Conservation (phyloP, 2,329 filamentous ascomycete species). For the Trichoderma sp. region DNA sequence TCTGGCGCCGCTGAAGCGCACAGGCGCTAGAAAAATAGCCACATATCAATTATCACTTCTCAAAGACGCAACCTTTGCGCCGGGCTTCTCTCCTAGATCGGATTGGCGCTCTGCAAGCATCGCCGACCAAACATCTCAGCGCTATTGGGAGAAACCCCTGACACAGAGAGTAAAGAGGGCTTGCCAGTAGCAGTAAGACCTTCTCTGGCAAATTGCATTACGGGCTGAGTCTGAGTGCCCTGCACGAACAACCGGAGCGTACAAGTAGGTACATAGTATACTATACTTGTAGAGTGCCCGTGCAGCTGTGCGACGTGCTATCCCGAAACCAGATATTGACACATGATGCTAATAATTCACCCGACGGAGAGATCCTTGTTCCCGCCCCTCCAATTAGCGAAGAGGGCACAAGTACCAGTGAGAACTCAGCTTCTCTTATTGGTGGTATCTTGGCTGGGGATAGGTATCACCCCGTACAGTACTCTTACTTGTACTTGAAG, state of each 20-base stretch:
- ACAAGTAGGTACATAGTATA: not conserved
- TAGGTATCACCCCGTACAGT: constrained; percentile 1
- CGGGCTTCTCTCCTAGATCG: not conserved
- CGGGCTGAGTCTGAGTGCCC: not conserved
- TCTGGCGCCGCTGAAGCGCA: not conserved
- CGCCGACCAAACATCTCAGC: not conserved
- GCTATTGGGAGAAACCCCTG: not conserved
- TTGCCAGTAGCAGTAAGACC: not conserved
- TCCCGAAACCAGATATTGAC: constrained; percentile 34
- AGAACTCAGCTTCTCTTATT: not conserved
- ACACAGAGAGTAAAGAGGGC: not conserved
- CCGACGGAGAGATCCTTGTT: constrained; percentile 21
- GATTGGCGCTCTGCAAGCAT: not conserved
- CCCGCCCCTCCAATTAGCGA: constrained; percentile 24
- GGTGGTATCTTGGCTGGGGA: not conserved
- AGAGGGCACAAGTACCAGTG: not conserved
- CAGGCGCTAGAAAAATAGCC: not conserved
- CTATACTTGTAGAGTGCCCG: constrained; percentile 14
- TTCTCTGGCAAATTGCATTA: constrained; percentile 11
- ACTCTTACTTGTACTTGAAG: constrained; percentile 18
- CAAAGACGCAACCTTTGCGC: not conserved
- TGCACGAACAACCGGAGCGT: constrained; percentile 3
- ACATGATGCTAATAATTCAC: constrained; percentile 31
- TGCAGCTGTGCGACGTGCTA: constrained; percentile 35
- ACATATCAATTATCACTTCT: constrained; percentile 1